These are phyloP conservation scores for Capillidium heterosporum DNA, from an alignment of 371 early-diverging fungal species.

Conservation along the genomic window DNA sequence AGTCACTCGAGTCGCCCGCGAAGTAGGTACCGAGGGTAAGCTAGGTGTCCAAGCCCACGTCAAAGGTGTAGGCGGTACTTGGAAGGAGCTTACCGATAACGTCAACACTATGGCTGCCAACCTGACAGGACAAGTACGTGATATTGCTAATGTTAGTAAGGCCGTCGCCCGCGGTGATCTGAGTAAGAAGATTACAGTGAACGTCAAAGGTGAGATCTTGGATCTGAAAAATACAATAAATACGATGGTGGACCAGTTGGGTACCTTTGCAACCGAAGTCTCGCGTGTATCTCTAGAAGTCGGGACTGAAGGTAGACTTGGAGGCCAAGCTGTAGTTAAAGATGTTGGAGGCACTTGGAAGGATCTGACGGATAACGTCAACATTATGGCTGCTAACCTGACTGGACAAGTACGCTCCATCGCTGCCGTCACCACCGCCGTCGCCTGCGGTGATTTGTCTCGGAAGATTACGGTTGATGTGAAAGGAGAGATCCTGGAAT, in stretches of 20 bases:
- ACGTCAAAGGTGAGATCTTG: constrained; percentile 18
- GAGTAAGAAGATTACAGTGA: constrained; percentile 24
- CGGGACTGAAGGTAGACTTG: constrained; percentile 27
- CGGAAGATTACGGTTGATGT: constrained; percentile 23
- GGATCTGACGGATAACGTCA: constrained; percentile 29
- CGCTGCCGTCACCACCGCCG: constrained; percentile 26
- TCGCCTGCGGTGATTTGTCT: constrained; percentile 25
- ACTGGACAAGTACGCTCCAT: constrained; percentile 30
- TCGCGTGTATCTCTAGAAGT: constrained; percentile 27
- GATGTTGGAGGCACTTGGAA: constrained; percentile 36
- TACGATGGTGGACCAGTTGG: constrained; percentile 28
- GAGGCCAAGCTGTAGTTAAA: constrained; percentile 24
- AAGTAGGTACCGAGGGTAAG: constrained; percentile 40
- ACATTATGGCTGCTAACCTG: constrained; percentile 23
- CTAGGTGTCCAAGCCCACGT: constrained; percentile 32
- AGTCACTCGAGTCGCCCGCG: constrained; percentile 38
- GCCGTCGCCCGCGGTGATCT: constrained; percentile 28
- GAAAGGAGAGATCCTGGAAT: constrained; percentile 28
- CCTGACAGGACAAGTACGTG: constrained; percentile 28
- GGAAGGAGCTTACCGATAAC: constrained; percentile 25
- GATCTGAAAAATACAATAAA: constrained; percentile 25
- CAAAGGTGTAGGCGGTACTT: constrained; percentile 19
- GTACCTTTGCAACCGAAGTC: constrained; percentile 30
- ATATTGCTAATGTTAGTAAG: constrained; percentile 23
- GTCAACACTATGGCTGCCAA: constrained; percentile 26